Evolutionary conservation across 1,284 basidiomycete genomes (phyloP).

Genomic region (Phenoliferia sp.): DNA sequence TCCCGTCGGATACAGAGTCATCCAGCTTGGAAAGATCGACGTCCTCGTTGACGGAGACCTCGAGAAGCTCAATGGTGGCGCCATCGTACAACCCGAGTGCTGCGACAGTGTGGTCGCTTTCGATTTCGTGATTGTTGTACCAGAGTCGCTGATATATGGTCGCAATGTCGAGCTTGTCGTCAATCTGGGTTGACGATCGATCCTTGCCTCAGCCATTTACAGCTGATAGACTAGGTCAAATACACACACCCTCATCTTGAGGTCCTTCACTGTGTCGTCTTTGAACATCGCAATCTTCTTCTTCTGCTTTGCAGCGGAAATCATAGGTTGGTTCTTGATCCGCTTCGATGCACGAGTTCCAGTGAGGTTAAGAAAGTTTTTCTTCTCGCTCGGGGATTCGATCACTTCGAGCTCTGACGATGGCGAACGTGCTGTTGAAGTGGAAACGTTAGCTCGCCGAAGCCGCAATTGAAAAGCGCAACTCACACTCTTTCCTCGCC

Average conservation of each 20-base stretch:
- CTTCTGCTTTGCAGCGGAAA: neutral
- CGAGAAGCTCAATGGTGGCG: constrained; percentile 61
- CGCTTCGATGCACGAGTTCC: neutral
- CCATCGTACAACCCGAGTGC: constrained; percentile 60
- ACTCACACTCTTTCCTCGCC: constrained; percentile 9
- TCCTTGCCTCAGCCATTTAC: neutral
- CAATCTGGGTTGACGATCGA: constrained; percentile 46
- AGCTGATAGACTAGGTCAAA: no score
- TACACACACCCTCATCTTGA: constrained; percentile 61
- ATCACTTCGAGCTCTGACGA: neutral
- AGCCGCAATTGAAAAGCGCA: no score
- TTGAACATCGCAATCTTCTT: constrained; percentile 49
- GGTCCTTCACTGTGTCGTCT: constrained; percentile 63
- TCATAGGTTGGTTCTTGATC: constrained; percentile 6
- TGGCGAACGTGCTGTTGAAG: neutral
- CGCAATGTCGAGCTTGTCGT: constrained; percentile 58
- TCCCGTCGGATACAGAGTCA: constrained; percentile 27
- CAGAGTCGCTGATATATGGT: constrained; percentile 68
- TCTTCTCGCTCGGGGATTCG: neutral
- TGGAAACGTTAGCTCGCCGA: no score
- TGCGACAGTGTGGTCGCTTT: constrained; percentile 57
- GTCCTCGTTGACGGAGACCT: constrained; percentile 55
- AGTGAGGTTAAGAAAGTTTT: neutral
- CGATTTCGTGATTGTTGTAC: constrained; percentile 57
- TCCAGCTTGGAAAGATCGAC: constrained; percentile 51